Evolutionary conservation across 2,329 filamentous ascomycete species (phyloP).

Genomic region (Penicillium sp.): DNA sequence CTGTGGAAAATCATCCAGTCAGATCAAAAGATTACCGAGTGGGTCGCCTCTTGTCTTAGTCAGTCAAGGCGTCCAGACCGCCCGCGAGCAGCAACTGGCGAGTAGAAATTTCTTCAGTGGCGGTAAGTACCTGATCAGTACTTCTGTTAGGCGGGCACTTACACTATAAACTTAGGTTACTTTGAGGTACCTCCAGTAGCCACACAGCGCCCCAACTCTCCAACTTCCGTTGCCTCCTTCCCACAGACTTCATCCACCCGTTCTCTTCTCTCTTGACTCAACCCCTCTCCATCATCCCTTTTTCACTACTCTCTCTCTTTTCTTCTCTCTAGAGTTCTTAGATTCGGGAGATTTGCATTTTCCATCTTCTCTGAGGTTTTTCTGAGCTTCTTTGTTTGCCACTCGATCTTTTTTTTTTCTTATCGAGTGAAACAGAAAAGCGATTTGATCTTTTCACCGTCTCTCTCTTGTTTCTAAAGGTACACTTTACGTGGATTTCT

Average conservation of each 20-base stretch:
- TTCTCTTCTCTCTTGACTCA: constrained; percentile 19
- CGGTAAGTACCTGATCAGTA: constrained; percentile 10
- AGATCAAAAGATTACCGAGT: background rate
- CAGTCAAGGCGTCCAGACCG: constrained; percentile 7
- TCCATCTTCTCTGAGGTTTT: constrained; percentile 18
- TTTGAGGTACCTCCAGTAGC: background rate
- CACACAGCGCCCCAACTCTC: constrained; percentile 10
- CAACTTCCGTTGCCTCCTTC: constrained; percentile 29
- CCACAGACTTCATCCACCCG: constrained; percentile 23
- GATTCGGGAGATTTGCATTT: constrained; percentile 32
- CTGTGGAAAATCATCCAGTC: constrained; percentile 2
- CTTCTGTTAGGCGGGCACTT: background rate
- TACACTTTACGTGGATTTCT: constrained; percentile 11
- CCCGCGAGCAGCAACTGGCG: constrained; percentile 17
- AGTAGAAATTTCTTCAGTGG: constrained; percentile 15
- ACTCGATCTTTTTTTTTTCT: constrained; percentile 25
- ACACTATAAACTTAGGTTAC: background rate
- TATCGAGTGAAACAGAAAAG: constrained; percentile 23
- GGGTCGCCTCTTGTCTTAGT: constrained; percentile 12
- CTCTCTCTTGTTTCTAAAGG: constrained; percentile 17
- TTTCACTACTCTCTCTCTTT: constrained; percentile 27
- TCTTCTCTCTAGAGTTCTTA: constrained; percentile 32
- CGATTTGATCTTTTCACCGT: constrained; percentile 19
- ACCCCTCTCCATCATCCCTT: constrained; percentile 24
- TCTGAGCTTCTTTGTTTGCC: constrained; percentile 21